phyloP scores from a whole-genome alignment of 75 land plant species.

The Picea sitchensis region DNA sequence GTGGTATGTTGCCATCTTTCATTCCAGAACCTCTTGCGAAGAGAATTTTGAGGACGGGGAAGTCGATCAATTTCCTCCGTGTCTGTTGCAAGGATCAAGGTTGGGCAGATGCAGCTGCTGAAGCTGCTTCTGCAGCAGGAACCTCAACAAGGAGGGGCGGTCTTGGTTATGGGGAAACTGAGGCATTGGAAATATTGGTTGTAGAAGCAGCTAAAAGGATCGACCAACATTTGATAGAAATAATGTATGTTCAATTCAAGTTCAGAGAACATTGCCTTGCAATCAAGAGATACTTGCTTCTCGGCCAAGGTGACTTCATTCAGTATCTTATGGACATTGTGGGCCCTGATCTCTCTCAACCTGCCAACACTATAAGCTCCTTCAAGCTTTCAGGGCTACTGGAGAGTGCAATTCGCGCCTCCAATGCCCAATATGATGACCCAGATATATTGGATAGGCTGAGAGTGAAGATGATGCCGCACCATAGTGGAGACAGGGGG shows the following conservation, averaged over 20 bases:
- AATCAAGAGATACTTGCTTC: constrained; percentile 87
- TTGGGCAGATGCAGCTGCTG: constrained; percentile 88
- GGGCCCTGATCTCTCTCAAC: constrained; percentile 94
- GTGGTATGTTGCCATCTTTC: constrained; percentile 89
- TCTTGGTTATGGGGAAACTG: constrained; percentile 94
- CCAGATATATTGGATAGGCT: constrained; percentile 82
- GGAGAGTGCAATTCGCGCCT: constrained; percentile 93
- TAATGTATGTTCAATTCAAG: constrained; percentile 67
- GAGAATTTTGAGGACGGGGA: constrained; percentile 95
- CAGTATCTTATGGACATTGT: constrained; percentile 96
- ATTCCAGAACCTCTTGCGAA: constrained; percentile 90
- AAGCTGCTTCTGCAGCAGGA: constrained; percentile 87
- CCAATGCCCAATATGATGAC: constrained; percentile 99
- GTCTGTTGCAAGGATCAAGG: constrained; percentile 99
- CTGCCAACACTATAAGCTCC: constrained; percentile 93
- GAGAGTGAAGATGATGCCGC: constrained; percentile 97
- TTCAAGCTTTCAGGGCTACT: constrained; percentile 89
- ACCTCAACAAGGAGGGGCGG: constrained; percentile 80
- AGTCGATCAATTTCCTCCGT: constrained; percentile 93
- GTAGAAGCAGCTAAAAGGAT: constrained; percentile 89
- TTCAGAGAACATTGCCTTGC: constrained; percentile 98
- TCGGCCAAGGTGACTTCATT: constrained; percentile 98
- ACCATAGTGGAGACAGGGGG: constrained; percentile 87
- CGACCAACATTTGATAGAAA: constrained; percentile 85
- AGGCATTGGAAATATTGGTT: constrained; percentile 88